Conservation (phyloP, 225 moss, liverwort and hornwort species). For the Anthoceros angustus region DNA sequence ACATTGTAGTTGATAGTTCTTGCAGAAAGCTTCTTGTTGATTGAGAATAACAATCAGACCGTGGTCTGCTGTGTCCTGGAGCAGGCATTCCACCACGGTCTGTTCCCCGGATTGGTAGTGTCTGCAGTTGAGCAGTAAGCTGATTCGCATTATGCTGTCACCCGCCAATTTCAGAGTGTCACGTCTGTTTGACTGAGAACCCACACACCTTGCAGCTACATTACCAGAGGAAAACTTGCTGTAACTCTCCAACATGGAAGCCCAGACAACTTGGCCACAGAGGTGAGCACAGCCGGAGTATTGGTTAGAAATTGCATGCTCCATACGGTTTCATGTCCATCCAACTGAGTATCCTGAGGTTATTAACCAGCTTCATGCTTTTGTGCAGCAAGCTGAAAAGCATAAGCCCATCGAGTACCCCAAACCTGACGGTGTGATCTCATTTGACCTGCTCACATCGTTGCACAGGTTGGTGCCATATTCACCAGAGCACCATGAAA, state of each 20-base stretch:
- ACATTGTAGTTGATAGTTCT: not conserved
- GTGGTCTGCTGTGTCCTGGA: constrained; percentile 6
- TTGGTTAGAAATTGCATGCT: not conserved
- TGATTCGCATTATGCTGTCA: not conserved
- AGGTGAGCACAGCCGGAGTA: constrained; percentile 19
- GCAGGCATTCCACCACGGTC: constrained; percentile 63
- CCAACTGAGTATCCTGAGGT: not conserved
- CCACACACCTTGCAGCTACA: constrained; percentile 30
- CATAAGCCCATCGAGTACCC: constrained; percentile 50
- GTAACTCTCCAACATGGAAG: constrained; percentile 48
- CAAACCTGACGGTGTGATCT: constrained; percentile 53
- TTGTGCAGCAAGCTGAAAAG: constrained; percentile 43
- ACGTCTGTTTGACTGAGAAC: not conserved
- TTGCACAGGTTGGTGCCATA: constrained; percentile 41
- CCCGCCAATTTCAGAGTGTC: not conserved
- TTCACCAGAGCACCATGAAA: not conserved
- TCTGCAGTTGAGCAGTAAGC: constrained; percentile 63
- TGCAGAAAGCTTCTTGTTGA: not conserved
- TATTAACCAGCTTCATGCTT: not conserved
- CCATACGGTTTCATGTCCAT: not conserved
- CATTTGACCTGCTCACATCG: constrained; percentile 74
- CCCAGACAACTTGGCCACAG: constrained; percentile 58
- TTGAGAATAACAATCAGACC: not conserved
- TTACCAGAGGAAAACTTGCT: constrained; percentile 50
- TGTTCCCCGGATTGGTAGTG: constrained; percentile 46